A percentile compares a stretch with the other conserved stretches of the same genome.
These are phyloP conservation scores for Amanita phalloides DNA, from an alignment of 768 basidiomycete genomes.

Conservation along the genomic window DNA sequence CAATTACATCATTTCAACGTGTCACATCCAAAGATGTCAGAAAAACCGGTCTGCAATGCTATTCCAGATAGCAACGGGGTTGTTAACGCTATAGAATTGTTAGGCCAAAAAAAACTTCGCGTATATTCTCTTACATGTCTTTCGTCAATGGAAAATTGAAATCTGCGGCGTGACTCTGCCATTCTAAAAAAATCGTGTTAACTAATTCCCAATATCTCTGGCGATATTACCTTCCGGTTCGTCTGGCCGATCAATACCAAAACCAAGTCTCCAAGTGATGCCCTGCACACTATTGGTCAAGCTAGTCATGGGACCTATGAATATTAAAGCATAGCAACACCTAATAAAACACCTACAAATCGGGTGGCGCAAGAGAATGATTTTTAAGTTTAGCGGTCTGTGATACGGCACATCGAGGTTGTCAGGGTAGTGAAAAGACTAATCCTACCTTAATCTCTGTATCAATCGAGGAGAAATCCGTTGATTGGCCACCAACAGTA, in stretches of 20 bases:
- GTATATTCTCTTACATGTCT: slow-evolving; percentile 28
- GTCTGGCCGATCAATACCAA: slow-evolving; percentile 38
- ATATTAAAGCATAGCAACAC: neutral
- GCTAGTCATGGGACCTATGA: slow-evolving; percentile 15
- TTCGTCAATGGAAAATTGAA: slow-evolving; percentile 39
- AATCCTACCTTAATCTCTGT: slow-evolving; percentile 40
- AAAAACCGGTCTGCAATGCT: slow-evolving; percentile 24
- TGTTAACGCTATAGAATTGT: slow-evolving; percentile 35
- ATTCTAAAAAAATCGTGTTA: slow-evolving; percentile 23
- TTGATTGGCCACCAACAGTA: slow-evolving; percentile 53
- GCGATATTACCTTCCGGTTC: slow-evolving; percentile 40
- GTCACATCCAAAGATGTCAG: neutral
- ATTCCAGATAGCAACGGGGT: slow-evolving; percentile 45
- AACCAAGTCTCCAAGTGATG: slow-evolving; percentile 55
- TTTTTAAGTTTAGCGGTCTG: slow-evolving; percentile 44
- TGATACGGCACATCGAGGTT: neutral
- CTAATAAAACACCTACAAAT: slow-evolving; percentile 31
- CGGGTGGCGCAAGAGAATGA: slow-evolving; percentile 44
- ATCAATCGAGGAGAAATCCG: slow-evolving; percentile 46
- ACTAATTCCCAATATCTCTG: neutral
- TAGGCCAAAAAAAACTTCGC: neutral
- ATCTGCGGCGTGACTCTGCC: slow-evolving; percentile 46
- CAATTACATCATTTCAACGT: neutral
- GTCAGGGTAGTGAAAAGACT: neutral
- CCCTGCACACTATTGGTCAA: slow-evolving; percentile 47